Percentiles rank a stretch among this genome's conserved stretches.
phyloP scores from a whole-genome alignment of 1,284 basidiomycete species.

The Leccinum solheimii region DNA sequence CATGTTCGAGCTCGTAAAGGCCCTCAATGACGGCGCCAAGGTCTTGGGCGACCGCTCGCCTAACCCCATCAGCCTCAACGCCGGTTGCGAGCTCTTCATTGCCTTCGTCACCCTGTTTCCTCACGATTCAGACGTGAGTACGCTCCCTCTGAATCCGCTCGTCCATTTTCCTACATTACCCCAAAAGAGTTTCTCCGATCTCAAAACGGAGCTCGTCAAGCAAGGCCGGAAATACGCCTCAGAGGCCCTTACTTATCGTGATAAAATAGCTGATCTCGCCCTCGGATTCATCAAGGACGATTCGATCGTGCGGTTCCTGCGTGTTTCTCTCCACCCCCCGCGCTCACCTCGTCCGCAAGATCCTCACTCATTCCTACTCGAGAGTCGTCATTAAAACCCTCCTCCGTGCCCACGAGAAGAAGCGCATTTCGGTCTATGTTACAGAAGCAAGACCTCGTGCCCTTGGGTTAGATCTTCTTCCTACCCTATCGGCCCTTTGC shows the following conservation, averaged over 20 bases:
- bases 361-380: conserved; percentile 95
- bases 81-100: conserved; percentile 89
- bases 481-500: conserved; percentile 16
- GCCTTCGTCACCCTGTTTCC: conserved; percentile 84
- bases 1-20: conserved; percentile 88
- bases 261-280: conserved; percentile 88
- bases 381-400: conserved; percentile 95
- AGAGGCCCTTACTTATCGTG: conserved; percentile 83
- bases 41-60: conserved; percentile 62
- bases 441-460: conserved; percentile 91
- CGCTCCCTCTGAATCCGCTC: conserved; percentile 10
- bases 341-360: conserved; percentile 49
- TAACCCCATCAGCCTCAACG: conserved; percentile 84
- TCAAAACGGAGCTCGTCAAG: conserved; percentile 78
- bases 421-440: conserved; percentile 96
- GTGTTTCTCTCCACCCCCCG: conserved; percentile 14
- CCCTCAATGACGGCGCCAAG: conserved; percentile 74
- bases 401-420: conserved; percentile 84
- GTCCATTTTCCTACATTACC: conserved; percentile 12
- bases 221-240: conserved; percentile 77
- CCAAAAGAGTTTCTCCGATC: conserved; percentile 70
- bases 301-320: conserved; percentile 62
- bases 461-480: conserved; percentile 56
- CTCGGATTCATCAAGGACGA: conserved; percentile 94
- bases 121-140: conserved; percentile 76